Base-by-base conservation (phyloP, 441 rosid genomes). In the Raphanus hybrid region DNA sequence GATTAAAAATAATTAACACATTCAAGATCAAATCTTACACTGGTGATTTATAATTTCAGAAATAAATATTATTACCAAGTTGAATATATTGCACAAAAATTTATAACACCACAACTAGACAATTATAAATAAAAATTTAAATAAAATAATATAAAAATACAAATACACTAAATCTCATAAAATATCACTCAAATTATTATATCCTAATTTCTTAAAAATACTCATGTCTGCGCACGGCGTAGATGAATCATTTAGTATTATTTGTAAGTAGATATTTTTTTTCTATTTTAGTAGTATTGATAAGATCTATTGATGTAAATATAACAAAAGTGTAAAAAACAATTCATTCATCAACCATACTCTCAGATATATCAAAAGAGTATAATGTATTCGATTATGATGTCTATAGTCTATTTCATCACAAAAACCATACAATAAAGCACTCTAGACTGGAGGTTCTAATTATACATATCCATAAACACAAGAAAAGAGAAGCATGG, bases 401-500 rank as follows among this genome's bases (percentile, higher is more conserved):
- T 48, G 9, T 61, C 62, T 6, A 20, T 3, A 64, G 3, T 37
- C 52, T 37, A 64, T 27, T 41, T 32, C 50, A 64, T 37, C 41
- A 73, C 54, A 64, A 74, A 71, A 55, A 55, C 20, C 45, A 59
- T 52, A 52, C 58, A 52, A 15, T 52, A 52, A 59, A 59, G 34
- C 63, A 26, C 15, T 11, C 37, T 60, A 27, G 43, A 9, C 57
- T 37, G 57, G 15, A 57, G 20, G 59, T 41, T 14, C 29, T 20
- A 63, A 32, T 34, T 62, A 62, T 34, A 59, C 20, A 54, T 54
- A 32, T 37, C 2, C 6, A 37, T 9, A 4, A 58, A 60, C 16
- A 60, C 52, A 61, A 75, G 29, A 29, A 78, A 10, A 54, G 61
- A n/a, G 48, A 73, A 61, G 23, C 15, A 35, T 2, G 26, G 37